Evolutionary conservation across 2,329 filamentous ascomycete species (phyloP).

Genomic region (Phaeophleospora eucalypticola): DNA sequence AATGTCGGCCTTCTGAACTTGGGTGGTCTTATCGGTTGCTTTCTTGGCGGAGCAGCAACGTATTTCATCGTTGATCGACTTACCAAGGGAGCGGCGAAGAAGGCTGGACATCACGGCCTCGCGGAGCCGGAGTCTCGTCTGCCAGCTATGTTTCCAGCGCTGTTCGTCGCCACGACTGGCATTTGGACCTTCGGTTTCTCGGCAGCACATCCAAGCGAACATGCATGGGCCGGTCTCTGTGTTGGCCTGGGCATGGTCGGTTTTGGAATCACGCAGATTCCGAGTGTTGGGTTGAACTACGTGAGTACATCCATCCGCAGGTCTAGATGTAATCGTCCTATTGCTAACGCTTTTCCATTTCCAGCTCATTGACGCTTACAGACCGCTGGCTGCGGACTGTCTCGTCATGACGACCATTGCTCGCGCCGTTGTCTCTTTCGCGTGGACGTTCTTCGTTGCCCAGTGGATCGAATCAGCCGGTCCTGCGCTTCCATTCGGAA

Average conservation of each 20-base stretch:
- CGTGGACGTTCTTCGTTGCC: slow-evolving; percentile 53
- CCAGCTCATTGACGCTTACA: slow-evolving; percentile 51
- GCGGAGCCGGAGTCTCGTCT: slow-evolving; percentile 40
- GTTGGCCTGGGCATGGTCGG: slow-evolving; percentile 40
- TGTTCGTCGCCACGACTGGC: slow-evolving; percentile 37
- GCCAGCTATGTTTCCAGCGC: slow-evolving; percentile 36
- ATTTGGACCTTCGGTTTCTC: slow-evolving; percentile 39
- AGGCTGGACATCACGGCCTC: slow-evolving; percentile 35
- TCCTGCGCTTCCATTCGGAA: slow-evolving; percentile 48
- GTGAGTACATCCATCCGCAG: slow-evolving; percentile 13
- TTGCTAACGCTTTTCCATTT: slow-evolving; percentile 1
- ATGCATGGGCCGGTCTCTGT: slow-evolving; percentile 39
- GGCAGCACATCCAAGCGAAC: slow-evolving; percentile 34
- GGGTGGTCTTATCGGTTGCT: slow-evolving; percentile 36
- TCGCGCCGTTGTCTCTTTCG: slow-evolving; percentile 49
- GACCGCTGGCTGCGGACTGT: slow-evolving; percentile 47
- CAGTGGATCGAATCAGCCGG: slow-evolving; percentile 46
- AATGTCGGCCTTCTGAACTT: slow-evolving; percentile 38
- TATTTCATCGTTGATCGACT: slow-evolving; percentile 38
- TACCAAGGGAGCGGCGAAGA: slow-evolving; percentile 36
- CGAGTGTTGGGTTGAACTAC: slow-evolving; percentile 43
- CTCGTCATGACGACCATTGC: slow-evolving; percentile 52
- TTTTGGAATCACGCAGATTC: slow-evolving; percentile 41
- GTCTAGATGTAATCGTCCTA: slow-evolving; percentile 4
- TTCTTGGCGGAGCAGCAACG: slow-evolving; percentile 36